Evolutionary conservation across 495 filamentous ascomycete genomes (phyloP).

Genomic region (Tuber aestivum): DNA sequence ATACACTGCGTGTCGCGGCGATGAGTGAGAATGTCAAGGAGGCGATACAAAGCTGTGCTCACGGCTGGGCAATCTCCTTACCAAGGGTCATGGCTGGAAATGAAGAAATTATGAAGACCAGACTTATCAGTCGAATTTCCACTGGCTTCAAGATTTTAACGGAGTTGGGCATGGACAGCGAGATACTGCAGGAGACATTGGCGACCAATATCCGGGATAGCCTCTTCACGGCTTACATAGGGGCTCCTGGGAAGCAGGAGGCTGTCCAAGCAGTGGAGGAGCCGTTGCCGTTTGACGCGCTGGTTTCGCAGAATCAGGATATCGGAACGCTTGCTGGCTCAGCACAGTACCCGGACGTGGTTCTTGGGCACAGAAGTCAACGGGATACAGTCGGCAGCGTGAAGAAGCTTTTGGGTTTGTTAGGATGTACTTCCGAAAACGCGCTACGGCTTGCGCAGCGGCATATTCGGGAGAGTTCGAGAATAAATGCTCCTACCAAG

Average conservation of each 20-base stretch:
- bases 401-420: slow-evolving; percentile 47
- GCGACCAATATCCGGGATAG: slow-evolving; percentile 60
- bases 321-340: slow-evolving; percentile 3
- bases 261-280: slow-evolving; percentile 8
- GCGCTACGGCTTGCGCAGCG: slow-evolving; percentile 35
- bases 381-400: slow-evolving; percentile 54
- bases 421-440: slow-evolving; percentile 43
- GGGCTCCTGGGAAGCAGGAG: slow-evolving; percentile 21
- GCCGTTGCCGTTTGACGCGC: slow-evolving; percentile 11
- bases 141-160: slow-evolving; percentile 64
- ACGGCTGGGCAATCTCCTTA: slow-evolving; percentile 74
- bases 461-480: slow-evolving; percentile 36
- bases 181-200: slow-evolving; percentile 63
- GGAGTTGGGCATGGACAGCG: slow-evolving; percentile 59
- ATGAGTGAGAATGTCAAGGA: slow-evolving; percentile 61
- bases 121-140: slow-evolving; percentile 65
- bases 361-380: slow-evolving; percentile 62
- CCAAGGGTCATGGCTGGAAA: slow-evolving; percentile 77
- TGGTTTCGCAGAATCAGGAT: slow-evolving; percentile 13
- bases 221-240: slow-evolving; percentile 42
- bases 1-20: slow-evolving; percentile 54
- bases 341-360: slow-evolving; percentile 54
- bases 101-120: slow-evolving; percentile 69
- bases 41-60: slow-evolving; percentile 62
- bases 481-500: slow-evolving; percentile 12